Base-by-base conservation (phyloP, 1,139 yeast genomes). In the Torulaspora pretoriensis region DNA sequence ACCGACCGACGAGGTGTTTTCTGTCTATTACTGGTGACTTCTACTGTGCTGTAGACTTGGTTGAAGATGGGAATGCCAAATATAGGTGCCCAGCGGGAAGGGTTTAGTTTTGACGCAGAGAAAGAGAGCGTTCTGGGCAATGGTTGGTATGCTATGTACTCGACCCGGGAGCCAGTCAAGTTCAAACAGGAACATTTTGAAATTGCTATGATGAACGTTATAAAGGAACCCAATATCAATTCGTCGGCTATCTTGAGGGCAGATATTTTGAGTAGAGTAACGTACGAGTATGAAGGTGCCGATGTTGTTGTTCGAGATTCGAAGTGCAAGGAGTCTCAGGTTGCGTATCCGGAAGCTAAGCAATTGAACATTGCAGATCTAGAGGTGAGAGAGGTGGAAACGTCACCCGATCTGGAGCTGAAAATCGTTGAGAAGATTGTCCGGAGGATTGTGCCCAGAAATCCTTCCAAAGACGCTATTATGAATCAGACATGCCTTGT, bases 191-290 rank as follows among this genome's bases (percentile, higher is more conserved):
- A 61, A 4, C 85, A 88, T 67, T 89, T 82, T 60, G 81, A 80
- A 47, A 68, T 70, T 8, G 96, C 96, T 4, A 84, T 88, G 92
- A 65, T 77, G 36, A 86, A 89, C 63, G 72, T 90, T 51, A 83
- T 90, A 45, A 74, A 76, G 49, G 89, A 88, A 51, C 97, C 97
- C 10, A 87, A 90, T 63, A 84, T 90, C 65, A 90, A 90, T 65
- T 90, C 97, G 7, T 85, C 97, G 0, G 94, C 88, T 25, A 84
- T 90, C 31, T 71, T 90, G 69, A 71, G 97, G 56, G 95, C 97
- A 0, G 97, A 90, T 64, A 80, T 90, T 23, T 65, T 89, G 37
- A 69, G 71, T 37, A 90, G 84, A 54, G 71, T 69, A 45, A 63
- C 61, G 2, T 78, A 70, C 57, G 72, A 68, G 65, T 6, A 70